Evolutionary conservation across 2,329 filamentous ascomycete species (phyloP).

Genomic region (Teratosphaeria epicoccoides): DNA sequence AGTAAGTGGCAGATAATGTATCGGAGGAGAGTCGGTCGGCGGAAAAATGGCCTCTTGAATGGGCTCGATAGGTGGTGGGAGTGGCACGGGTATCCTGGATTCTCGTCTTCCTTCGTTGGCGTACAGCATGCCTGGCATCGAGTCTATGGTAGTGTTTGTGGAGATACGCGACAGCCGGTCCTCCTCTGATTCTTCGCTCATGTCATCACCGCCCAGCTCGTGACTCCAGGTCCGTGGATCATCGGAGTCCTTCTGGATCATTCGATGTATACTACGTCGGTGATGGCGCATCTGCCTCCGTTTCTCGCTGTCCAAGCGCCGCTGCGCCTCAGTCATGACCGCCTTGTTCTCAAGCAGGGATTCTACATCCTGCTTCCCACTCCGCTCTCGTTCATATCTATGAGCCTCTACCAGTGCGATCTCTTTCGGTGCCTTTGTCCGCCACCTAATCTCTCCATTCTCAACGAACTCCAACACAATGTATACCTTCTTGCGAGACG

Average conservation of each 20-base stretch:
- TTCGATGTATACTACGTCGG: slow-evolving; percentile 17
- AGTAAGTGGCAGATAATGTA: slow-evolving; percentile 15
- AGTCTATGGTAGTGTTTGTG: slow-evolving; percentile 23
- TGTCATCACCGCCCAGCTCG: slow-evolving; percentile 59
- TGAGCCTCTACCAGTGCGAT: slow-evolving; percentile 75
- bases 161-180: slow-evolving; percentile 28
- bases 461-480: slow-evolving; percentile 95
- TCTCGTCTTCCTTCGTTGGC: slow-evolving; percentile 10
- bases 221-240: slow-evolving; percentile 69
- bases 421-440: slow-evolving; percentile 73
- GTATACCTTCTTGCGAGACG: slow-evolving; percentile 93
- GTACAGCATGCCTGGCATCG: slow-evolving; percentile 10
- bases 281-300: slow-evolving; percentile 26
- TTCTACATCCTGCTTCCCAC: slow-evolving; percentile 34
- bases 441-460: slow-evolving; percentile 87
- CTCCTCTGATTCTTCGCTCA: slow-evolving; percentile 37
- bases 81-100: slow-evolving; percentile 18
- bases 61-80: slow-evolving; percentile 5
- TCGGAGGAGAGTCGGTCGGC: neutral
- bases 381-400: slow-evolving; percentile 63
- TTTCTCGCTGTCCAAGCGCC: slow-evolving; percentile 45
- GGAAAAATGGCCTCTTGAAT: slow-evolving; percentile 4
- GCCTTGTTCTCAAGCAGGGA: slow-evolving; percentile 34
- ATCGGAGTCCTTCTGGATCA: slow-evolving; percentile 8
- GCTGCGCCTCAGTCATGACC: slow-evolving; percentile 36